Conservation (phyloP, 2,329 filamentous ascomycete genomes). For the Aspergillus cejpii region DNA sequence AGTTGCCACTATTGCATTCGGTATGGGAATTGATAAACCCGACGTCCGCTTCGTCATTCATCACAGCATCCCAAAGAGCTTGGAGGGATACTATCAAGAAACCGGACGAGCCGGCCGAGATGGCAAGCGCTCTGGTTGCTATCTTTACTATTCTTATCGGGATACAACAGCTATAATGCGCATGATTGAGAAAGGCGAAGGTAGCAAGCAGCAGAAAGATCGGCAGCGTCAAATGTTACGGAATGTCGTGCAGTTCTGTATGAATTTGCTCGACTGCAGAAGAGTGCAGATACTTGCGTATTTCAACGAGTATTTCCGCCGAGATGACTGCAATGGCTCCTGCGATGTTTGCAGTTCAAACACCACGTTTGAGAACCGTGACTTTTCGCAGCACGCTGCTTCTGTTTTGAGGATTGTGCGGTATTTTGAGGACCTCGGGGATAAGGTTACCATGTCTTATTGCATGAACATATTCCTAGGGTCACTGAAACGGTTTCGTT, state of each 20-base stretch:
- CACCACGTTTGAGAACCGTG: constrained; percentile 62
- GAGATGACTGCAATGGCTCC: constrained; percentile 61
- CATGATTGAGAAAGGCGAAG: constrained; percentile 78
- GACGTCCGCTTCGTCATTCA: constrained; percentile 97
- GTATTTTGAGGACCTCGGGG: constrained; percentile 39
- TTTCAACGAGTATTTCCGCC: constrained; percentile 78
- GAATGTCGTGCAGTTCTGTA: constrained; percentile 78
- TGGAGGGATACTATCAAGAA: constrained; percentile 98
- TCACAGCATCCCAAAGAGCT: constrained; percentile 82
- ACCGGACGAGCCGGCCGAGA: constrained; percentile 92
- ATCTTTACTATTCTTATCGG: constrained; percentile 76
- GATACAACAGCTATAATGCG: constrained; percentile 68
- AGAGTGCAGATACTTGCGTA: constrained; percentile 85
- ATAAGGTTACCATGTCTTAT: constrained; percentile 66
- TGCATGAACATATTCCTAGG: constrained; percentile 81
- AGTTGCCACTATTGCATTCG: constrained; percentile 96
- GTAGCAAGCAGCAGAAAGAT: constrained; percentile 69
- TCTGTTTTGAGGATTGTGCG: constrained; percentile 63
- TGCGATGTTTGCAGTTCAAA: constrained; percentile 88
- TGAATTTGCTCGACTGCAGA: constrained; percentile 81
- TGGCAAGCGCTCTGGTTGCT: constrained; percentile 78
- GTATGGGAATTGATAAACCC: constrained; percentile 99
- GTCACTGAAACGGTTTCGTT: constrained; percentile 54
- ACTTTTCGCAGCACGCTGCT: constrained; percentile 69
- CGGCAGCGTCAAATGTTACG: constrained; percentile 79